Percentiles rank a stretch among this genome's conserved stretches.
Conservation (phyloP, 2,329 filamentous ascomycete genomes). For the Beauveria brongniartii region DNA sequence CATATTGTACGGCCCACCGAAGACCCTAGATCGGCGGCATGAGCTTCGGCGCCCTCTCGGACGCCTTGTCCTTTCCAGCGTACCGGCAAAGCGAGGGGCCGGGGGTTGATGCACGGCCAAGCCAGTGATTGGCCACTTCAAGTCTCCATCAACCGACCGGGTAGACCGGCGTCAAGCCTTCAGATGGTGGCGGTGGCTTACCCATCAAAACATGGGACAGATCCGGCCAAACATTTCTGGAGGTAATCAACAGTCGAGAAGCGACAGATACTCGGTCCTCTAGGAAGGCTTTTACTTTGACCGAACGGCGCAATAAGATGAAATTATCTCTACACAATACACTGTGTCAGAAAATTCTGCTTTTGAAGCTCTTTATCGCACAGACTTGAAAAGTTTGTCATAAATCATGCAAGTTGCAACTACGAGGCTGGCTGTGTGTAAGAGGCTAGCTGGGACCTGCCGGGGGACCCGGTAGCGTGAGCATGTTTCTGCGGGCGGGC, state of each 20-base stretch:
- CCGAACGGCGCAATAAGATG: too few relatives aligned
- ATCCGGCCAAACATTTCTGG: not conserved
- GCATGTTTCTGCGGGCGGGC: too few relatives aligned
- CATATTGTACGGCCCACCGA: not conserved
- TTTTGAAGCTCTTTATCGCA: not conserved
- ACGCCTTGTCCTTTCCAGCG: not conserved
- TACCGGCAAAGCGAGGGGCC: not conserved
- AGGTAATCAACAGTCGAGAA: not conserved
- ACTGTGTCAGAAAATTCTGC: not conserved
- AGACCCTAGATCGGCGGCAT: not conserved
- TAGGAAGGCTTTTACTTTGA: too few relatives aligned
- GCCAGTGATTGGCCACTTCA: not conserved
- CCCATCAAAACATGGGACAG: not conserved
- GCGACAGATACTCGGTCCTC: not conserved
- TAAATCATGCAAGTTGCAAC: too few relatives aligned
- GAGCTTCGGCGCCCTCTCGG: not conserved
- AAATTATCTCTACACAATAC: too few relatives aligned
- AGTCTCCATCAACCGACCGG: not conserved
- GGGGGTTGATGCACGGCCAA: too few relatives aligned
- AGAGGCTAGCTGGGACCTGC: too few relatives aligned
- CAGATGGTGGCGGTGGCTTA: too few relatives aligned
- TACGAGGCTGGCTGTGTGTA: too few relatives aligned
- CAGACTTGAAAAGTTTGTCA: not conserved
- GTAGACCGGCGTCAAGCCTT: not conserved
- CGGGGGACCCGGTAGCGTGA: too few relatives aligned